These are phyloP conservation scores for Miscanthus lutarioriparius DNA, from an alignment of 176 grass and related monocot genomes.

Conservation along the genomic window DNA sequence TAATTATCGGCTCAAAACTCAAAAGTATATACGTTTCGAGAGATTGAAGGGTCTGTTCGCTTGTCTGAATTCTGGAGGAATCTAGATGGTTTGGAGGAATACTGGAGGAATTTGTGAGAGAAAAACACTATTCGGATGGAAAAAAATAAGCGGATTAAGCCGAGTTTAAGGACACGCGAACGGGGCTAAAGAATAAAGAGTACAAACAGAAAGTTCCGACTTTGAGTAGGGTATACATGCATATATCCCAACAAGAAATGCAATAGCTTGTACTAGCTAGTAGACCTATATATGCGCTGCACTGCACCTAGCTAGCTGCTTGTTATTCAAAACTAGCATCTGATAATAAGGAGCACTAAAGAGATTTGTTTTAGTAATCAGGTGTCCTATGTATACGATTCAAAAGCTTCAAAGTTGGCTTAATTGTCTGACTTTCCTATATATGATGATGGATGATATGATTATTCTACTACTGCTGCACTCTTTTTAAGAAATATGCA, in stretches of 20 bases:
- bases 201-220: background rate
- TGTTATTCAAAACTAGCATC: background rate
- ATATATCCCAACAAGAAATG: background rate
- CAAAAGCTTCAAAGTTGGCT: constrained; percentile 29
- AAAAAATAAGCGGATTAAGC: too few relatives aligned
- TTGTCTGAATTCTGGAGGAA: too few relatives aligned
- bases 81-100: too few relatives aligned
- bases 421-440: constrained; percentile 19
- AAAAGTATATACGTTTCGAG: background rate
- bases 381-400: constrained; percentile 13
- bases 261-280: background rate
- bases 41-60: too few relatives aligned
- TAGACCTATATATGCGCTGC: background rate
- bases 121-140: too few relatives aligned
- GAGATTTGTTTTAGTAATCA: background rate
- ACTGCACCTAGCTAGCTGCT: background rate
- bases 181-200: background rate
- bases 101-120: too few relatives aligned
- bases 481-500: constrained; percentile 43
- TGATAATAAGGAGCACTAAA: background rate
- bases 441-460: constrained; percentile 40
- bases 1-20: background rate
- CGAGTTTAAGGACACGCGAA: too few relatives aligned
- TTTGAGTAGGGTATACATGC: background rate
- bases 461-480: constrained; percentile 35